Evolutionary conservation across 208 protist species (phyloP).

Genomic region (Crithidia brevicula): DNA sequence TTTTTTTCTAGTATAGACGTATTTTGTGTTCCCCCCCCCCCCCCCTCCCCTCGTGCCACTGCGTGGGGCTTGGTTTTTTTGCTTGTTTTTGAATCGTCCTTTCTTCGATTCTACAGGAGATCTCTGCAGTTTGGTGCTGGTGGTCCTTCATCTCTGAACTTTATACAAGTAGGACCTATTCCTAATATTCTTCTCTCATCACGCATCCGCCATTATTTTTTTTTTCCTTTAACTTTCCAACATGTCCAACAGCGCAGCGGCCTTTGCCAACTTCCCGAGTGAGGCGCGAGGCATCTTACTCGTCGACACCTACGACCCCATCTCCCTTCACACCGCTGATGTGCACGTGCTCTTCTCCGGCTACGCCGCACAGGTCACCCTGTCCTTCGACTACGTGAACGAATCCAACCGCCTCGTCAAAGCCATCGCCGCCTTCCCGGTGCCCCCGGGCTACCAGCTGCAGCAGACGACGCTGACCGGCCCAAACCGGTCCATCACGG

Average conservation of each 20-base stretch:
- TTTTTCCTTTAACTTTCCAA: background rate
- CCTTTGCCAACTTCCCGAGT: slow-evolving; percentile 52
- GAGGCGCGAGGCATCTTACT: slow-evolving; percentile 52
- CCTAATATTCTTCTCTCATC: slow-evolving; percentile 5
- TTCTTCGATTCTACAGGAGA: too few relatives aligned
- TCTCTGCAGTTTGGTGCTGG: too few relatives aligned
- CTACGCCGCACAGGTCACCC: slow-evolving; percentile 58
- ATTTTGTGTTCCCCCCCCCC: background rate
- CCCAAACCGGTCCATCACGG: slow-evolving; percentile 7
- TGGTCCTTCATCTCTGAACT: too few relatives aligned
- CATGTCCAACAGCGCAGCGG: slow-evolving; percentile 15
- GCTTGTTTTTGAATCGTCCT: too few relatives aligned
- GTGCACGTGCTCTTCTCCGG: slow-evolving; percentile 53
- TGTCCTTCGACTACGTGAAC: slow-evolving; percentile 75
- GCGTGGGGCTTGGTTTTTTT: too few relatives aligned
- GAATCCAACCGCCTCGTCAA: slow-evolving; percentile 57
- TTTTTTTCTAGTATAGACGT: too few relatives aligned
- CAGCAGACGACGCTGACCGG: slow-evolving; percentile 33
- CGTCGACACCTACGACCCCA: slow-evolving; percentile 45
- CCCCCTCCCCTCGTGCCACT: too few relatives aligned
- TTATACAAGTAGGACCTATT: too few relatives aligned
- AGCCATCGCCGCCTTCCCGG: slow-evolving; percentile 60
- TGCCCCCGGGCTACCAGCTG: slow-evolving; percentile 60
- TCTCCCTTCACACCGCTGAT: slow-evolving; percentile 62
- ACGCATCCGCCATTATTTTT: background rate